Evolutionary conservation across 1,139 yeast genomes (phyloP).

Genomic region (Wickerhamomyces sp.): DNA sequence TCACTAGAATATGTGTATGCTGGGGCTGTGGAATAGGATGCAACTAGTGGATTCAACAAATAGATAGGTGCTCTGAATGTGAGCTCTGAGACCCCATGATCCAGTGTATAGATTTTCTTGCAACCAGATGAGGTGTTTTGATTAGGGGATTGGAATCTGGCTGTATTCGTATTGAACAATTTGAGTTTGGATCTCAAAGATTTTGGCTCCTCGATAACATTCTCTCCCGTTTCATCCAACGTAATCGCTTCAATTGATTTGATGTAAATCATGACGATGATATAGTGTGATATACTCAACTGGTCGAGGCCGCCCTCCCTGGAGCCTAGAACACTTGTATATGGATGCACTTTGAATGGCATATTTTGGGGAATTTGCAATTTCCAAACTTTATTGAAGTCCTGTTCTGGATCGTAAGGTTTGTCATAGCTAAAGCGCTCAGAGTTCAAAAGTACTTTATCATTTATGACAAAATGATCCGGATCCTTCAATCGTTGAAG

Average conservation of each 20-base stretch:
- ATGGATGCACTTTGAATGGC: constrained; percentile 11
- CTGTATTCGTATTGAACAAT: not conserved
- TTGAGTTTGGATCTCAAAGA: not conserved
- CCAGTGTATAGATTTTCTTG: not conserved
- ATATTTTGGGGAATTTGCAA: constrained; percentile 8
- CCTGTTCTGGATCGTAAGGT: constrained; percentile 3
- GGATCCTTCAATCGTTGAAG: not conserved
- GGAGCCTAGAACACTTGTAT: constrained; percentile 10
- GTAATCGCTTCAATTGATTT: not conserved
- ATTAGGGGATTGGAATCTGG: no score
- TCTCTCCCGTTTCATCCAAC: not conserved
- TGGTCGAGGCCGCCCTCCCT: not conserved
- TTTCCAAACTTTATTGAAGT: constrained; percentile 5
- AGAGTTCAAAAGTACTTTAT: not conserved
- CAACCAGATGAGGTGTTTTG: not conserved
- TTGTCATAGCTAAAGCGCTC: not conserved
- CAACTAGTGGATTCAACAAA: constrained; percentile 4
- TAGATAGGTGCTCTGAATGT: constrained; percentile 8
- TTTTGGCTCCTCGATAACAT: no score
- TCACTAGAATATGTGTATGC: constrained; percentile 2
- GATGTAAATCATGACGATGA: constrained; percentile 7
- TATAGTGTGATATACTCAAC: constrained; percentile 10
- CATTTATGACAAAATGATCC: not conserved
- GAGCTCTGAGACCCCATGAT: constrained; percentile 1
- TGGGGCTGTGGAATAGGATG: constrained; percentile 6